Evolutionary conservation across 176 grass and related monocot species (phyloP), one percentile per base, ranked within the genome.

Genomic region (Phragmites australis): DNA sequence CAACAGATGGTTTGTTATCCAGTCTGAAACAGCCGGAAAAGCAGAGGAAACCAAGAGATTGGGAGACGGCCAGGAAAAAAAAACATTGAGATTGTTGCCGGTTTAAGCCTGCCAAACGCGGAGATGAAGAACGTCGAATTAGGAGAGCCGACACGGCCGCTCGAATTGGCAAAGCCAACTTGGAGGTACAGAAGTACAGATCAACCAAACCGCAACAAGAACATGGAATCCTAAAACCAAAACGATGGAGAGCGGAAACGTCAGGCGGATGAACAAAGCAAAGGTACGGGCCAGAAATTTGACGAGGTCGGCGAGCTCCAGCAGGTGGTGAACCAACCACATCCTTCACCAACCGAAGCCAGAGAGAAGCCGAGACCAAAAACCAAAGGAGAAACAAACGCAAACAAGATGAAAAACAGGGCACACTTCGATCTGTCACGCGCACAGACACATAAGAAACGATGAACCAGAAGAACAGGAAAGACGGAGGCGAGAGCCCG

Each of bases 261-360:
- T 25, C 51, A 42, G 15, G 14, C 31, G 27, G 81, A 75, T 32
- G 55, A 83, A 59, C 31, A 84, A 53, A 73, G 14, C 47, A 52
- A 12, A 80, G 13, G 2, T 43, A 0, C 9, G 49, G 21, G 40
- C 8, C 46, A 40, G 3, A 27, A 69, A 80, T 9, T 78, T 37
- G 15, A 45, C 82, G 60, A 37, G 63, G 53, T 62, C 21, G 16
- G 27, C 34, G 1, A 26, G 8, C 71, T 60, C 44, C 42, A 45
- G 76, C 82, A 37, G 76, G 11, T 54, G 8, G 16, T 55, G 64
- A 81, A 55, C 8, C 48, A 80, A 62, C 56, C 21, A 89, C 85
- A 89, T 81, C 70, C 87, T 6, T 49, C 87, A 86, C 67, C 48
- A 27, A 55, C 27, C 37, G 2, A 65, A 54, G 39, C 43, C n/a